Base-by-base conservation (phyloP, 2,329 filamentous ascomycete genomes). In the Cladosporium sp. region DNA sequence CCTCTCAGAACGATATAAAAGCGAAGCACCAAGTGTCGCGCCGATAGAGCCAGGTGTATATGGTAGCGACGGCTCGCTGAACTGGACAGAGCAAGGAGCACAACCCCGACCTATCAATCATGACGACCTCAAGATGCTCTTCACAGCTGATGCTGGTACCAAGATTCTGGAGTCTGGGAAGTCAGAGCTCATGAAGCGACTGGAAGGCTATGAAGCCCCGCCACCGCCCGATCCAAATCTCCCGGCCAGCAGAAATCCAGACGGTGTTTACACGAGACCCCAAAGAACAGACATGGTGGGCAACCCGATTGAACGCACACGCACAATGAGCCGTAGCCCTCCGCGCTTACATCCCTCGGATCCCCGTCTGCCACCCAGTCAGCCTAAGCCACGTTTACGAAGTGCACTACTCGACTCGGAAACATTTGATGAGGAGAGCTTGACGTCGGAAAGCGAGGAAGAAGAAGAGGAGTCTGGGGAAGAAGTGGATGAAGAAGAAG, bases 401-500 rank as follows among this genome's bases (percentile, higher is more conserved):
- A 55, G 52, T 6, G 52, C 52, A 35, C 15, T 55, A 13, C 39
- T 55, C 15, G 52, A 55, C 20, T 42, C 55, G 9, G 56, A 58
- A 20, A 47, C 34, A 1, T 52, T 52, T n/a, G 45, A 52, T 6
- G 56, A 47, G 13, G 56, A 58, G 20, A 51, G 48, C 45, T 37
- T 57, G 17, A 51, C 45, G 12, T 57, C 55, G 9, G 55, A 57
- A 13, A 51, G 55, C 37, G 78, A 80, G 24, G 77, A 78, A 20
- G 78, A 83, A 20, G 81, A 83, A 24, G 78, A 82, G 65, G 81
- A 85, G 56, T 85, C 88, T 39, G 85, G 87, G 36, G 86, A 88
- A 52, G 85, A 87, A 47, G 81, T 81, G 13, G 84, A 87, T 56
- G 89, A 91, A 60, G 88, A 91, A 66, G 87, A 91, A 62, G 89